Evolutionary conservation across 2,329 filamentous ascomycete genomes (phyloP).

Genomic region (Ceratocystis alfenasii): DNA sequence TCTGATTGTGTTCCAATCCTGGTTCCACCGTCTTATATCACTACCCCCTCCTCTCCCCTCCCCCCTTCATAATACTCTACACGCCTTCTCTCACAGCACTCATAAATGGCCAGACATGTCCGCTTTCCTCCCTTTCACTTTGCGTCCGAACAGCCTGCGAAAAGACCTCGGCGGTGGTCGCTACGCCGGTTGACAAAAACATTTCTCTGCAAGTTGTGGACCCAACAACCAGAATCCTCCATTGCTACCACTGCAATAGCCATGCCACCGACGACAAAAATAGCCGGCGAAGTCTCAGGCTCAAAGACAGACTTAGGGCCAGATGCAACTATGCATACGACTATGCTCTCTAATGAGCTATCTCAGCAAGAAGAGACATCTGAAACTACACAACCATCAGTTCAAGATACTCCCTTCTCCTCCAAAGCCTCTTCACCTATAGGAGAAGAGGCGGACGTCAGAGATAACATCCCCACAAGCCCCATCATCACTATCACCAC

Average conservation of each 20-base stretch:
- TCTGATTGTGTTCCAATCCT: background rate
- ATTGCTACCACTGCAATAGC: background rate
- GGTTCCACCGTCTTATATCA: background rate
- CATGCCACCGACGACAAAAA: background rate
- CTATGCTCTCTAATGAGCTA: background rate
- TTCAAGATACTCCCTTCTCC: background rate
- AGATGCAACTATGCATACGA: background rate
- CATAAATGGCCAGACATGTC: conserved; percentile 10
- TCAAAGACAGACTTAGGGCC: background rate
- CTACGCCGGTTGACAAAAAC: conserved; percentile 4
- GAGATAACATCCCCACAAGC: background rate
- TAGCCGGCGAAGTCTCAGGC: background rate
- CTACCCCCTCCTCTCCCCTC: background rate
- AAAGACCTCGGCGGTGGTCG: background rate
- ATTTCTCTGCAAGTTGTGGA: conserved; percentile 2
- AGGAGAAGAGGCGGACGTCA: background rate
- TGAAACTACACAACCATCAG: background rate
- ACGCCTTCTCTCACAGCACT: background rate
- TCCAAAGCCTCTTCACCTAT: background rate
- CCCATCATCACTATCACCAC: background rate
- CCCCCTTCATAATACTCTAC: background rate
- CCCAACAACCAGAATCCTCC: background rate
- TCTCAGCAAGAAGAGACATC: background rate
- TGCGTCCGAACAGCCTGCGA: background rate
- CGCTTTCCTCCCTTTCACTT: background rate